Conservation (phyloP, 164 flowering plant genomes). For the Umbellularia californica region DNA sequence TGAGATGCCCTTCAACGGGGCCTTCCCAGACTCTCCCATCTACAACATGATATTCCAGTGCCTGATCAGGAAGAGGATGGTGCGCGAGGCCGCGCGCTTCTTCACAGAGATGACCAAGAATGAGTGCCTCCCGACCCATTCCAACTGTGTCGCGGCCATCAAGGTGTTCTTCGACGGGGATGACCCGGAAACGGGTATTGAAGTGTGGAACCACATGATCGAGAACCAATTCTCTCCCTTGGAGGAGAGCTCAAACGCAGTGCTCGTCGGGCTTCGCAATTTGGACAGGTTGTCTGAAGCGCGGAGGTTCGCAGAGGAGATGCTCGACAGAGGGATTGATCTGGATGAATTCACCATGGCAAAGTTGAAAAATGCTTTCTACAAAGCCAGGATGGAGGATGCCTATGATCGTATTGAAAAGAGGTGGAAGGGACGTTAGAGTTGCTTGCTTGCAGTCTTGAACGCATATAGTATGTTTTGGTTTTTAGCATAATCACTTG, state of each 20-base stretch:
- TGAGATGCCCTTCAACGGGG: slow-evolving; percentile 62
- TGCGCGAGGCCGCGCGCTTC: slow-evolving; percentile 40
- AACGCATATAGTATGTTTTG: neutral
- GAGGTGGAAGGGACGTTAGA: slow-evolving; percentile 46
- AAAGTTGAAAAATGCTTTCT: slow-evolving; percentile 44
- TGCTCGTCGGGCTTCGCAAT: slow-evolving; percentile 54
- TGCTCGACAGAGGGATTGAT: slow-evolving; percentile 47
- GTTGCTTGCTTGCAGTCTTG: neutral
- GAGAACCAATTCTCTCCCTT: slow-evolving; percentile 40
- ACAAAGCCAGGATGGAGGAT: slow-evolving; percentile 51
- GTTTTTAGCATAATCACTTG: neutral
- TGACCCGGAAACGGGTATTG: slow-evolving; percentile 63
- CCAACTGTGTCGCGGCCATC: slow-evolving; percentile 57
- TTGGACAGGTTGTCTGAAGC: slow-evolving; percentile 48
- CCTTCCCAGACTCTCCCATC: slow-evolving; percentile 62
- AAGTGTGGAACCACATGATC: slow-evolving; percentile 61
- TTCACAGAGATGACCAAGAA: slow-evolving; percentile 70
- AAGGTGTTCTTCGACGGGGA: slow-evolving; percentile 50
- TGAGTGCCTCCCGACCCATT: slow-evolving; percentile 53
- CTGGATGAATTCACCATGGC: slow-evolving; percentile 61
- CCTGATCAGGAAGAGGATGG: slow-evolving; percentile 57
- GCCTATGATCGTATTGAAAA: slow-evolving; percentile 39
- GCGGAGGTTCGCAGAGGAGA: slow-evolving; percentile 43
- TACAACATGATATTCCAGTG: slow-evolving; percentile 72
- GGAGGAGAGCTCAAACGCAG: slow-evolving; percentile 52